Evolutionary conservation across 805 yeast species (phyloP).

Genomic region (Suhomyces sp.): DNA sequence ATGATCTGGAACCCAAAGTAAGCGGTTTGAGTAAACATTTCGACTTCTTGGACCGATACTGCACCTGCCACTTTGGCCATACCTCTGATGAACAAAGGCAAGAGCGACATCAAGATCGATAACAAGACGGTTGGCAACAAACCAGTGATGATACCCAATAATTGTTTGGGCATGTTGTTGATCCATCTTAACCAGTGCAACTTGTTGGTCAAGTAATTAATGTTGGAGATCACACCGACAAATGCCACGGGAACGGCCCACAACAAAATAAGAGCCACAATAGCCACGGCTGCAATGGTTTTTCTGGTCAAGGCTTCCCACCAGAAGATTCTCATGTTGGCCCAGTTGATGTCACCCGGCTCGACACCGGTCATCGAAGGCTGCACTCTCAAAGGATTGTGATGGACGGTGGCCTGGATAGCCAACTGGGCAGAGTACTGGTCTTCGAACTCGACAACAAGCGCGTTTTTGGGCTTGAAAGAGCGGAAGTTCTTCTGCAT

Average conservation of each 20-base stretch:
- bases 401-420: conserved; percentile 58
- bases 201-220: conserved; percentile 65
- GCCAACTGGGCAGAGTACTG: conserved; percentile 78
- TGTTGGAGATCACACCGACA: conserved; percentile 90
- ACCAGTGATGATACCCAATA: conserved; percentile 85
- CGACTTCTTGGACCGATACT: conserved; percentile 68
- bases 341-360: conserved; percentile 65
- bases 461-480: conserved; percentile 67
- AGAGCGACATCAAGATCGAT: conserved; percentile 77
- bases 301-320: conserved; percentile 66
- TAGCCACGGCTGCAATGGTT: conserved; percentile 49
- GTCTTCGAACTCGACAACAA: conserved; percentile 73
- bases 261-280: conserved; percentile 53
- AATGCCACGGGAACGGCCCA: conserved; percentile 96
- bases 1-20: conserved; percentile 88
- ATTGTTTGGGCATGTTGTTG: conserved; percentile 61
- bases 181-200: conserved; percentile 76
- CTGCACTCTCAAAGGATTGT: conserved; percentile 58
- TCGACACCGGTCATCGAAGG: conserved; percentile 63
- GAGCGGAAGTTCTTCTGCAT: conserved; percentile 51
- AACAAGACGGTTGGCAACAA: conserved; percentile 79
- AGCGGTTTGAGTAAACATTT: conserved; percentile 82
- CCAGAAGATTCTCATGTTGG: conserved; percentile 74
- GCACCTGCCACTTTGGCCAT: conserved; percentile 75
- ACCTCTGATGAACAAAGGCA: conserved; percentile 78